These are phyloP conservation scores for Ogataea paraovalis DNA, from an alignment of 805 yeast genomes.

Conservation along the genomic window DNA sequence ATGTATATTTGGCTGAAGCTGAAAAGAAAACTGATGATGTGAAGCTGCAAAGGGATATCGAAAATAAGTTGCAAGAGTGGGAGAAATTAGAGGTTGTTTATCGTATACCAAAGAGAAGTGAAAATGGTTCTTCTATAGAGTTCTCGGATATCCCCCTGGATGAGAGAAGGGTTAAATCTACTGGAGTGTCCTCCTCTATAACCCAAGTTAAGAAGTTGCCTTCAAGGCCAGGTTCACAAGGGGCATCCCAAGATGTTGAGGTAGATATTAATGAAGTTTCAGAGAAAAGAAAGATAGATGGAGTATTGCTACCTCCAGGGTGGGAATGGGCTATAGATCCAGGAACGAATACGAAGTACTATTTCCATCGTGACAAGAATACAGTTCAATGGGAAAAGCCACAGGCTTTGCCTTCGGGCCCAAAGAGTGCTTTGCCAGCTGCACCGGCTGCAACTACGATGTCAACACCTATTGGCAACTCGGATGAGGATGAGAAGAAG, in stretches of 20 bases:
- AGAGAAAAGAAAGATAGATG: conserved; percentile 23
- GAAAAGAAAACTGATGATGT: conserved; percentile 19
- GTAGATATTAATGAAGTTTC: background rate
- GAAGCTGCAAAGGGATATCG: conserved; percentile 35
- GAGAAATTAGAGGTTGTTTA: conserved; percentile 72
- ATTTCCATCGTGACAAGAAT: conserved; percentile 46
- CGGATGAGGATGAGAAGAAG: conserved; percentile 20
- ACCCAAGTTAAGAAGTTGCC: conserved; percentile 3
- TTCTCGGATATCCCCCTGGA: conserved; percentile 10
- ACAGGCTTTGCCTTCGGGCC: conserved; percentile 18
- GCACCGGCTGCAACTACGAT: background rate
- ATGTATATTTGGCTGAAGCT: conserved; percentile 50
- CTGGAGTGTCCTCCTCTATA: conserved; percentile 4
- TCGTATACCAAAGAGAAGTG: conserved; percentile 65
- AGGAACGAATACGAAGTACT: conserved; percentile 44
- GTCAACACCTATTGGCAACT: background rate
- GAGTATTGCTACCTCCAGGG: conserved; percentile 49
- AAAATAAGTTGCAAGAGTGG: conserved; percentile 62
- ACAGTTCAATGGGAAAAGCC: conserved; percentile 64
- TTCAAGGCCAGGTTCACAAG: conserved; percentile 1
- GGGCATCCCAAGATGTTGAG: conserved; percentile 2
- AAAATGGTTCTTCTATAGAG: conserved; percentile 17
- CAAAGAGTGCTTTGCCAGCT: conserved; percentile 5
- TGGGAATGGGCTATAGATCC: conserved; percentile 60
- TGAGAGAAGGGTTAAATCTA: conserved; percentile 21